Evolutionary conservation across 495 filamentous ascomycete genomes (phyloP), one percentile per base, ranked within the genome.

Genomic region (Podospora bellae-mahoneyi): DNA sequence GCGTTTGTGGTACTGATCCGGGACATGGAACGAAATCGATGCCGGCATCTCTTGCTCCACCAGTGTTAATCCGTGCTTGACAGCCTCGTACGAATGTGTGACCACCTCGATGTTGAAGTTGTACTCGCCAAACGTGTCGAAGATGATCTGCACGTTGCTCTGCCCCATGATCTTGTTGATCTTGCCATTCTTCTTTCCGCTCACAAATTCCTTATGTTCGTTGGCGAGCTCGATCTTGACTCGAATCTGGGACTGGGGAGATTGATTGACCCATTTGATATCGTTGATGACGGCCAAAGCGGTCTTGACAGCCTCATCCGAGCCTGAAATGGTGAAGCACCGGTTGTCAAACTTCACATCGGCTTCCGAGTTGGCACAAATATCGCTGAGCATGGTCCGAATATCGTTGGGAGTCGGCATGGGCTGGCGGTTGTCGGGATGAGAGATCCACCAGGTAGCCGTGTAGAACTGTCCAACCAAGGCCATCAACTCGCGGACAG

Each of bases 91-190:
- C 64, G 91, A 89, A 27, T 88, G 87, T n/a, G 90, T 93, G 69
- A 93, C 90, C 64, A 99, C 94, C 73, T 98, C 95, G 64, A 99
- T 98, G 76, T 97, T 96, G 83, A 99, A 98, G 80, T 98, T 98
- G 83, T 97, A 99, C 81, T 98, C 96, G 79, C 96, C 96, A 82
- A 98, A 98, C 65, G 91, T 92, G 75, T 99, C 96, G 72, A 99
- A 99, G 70, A 97, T 93, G 71, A 99, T 97, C 80, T 99, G 95
- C 5, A 99, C 95, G 72, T 94, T 96, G 81, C 92, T 95, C 78
- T 97, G 93, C 16, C 93, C 93, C 96, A 99, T 98, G 76, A 99
- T 99, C 86, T 99, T 99, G 85, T 99, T 99, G 78, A 99, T 98
- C 83, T 99, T 99, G 80, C 95, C 95, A 73, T 98, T 98, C 84